Conservation (phyloP, 2,329 filamentous ascomycete species). For the Penicillium glabrum region DNA sequence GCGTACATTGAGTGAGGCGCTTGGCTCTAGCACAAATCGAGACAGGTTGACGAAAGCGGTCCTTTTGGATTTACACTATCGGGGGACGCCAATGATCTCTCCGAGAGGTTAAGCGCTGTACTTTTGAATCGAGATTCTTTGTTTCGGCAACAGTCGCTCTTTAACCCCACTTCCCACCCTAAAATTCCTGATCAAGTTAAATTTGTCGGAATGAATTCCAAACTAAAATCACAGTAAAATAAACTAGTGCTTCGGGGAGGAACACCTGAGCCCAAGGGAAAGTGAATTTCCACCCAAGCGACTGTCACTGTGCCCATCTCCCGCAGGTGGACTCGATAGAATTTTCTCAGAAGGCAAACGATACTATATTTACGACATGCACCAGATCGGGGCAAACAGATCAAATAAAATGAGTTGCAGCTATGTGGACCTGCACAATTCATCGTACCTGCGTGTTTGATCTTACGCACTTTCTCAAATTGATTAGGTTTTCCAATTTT, state of each 20-base stretch:
- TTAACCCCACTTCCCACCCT: not conserved
- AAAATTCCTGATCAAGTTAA: not conserved
- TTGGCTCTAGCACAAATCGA: slow-evolving; percentile 18
- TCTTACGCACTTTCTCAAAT: not conserved
- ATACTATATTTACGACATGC: not conserved
- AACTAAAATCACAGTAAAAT: not conserved
- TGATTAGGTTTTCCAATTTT: slow-evolving; percentile 1
- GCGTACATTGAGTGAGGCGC: slow-evolving; percentile 2
- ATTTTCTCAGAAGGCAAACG: slow-evolving; percentile 3
- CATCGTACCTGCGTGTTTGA: slow-evolving; percentile 15
- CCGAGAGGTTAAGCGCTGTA: slow-evolving; percentile 18
- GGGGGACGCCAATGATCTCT: slow-evolving; percentile 6
- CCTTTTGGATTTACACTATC: not conserved
- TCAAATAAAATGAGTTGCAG: not conserved
- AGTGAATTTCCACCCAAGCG: slow-evolving; percentile 14
- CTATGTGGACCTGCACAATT: not conserved
- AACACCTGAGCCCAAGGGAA: slow-evolving; percentile 14
- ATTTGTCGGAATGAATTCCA: not conserved
- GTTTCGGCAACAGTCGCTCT: not conserved
- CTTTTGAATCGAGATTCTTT: slow-evolving; percentile 12
- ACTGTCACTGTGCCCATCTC: slow-evolving; percentile 24
- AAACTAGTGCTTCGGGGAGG: not conserved
- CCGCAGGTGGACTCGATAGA: slow-evolving; percentile 8
- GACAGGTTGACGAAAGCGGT: not conserved
- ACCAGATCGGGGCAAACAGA: not conserved